phyloP scores from a whole-genome alignment of 1,284 basidiomycete genomes.

The Trichosporon sp. region DNA sequence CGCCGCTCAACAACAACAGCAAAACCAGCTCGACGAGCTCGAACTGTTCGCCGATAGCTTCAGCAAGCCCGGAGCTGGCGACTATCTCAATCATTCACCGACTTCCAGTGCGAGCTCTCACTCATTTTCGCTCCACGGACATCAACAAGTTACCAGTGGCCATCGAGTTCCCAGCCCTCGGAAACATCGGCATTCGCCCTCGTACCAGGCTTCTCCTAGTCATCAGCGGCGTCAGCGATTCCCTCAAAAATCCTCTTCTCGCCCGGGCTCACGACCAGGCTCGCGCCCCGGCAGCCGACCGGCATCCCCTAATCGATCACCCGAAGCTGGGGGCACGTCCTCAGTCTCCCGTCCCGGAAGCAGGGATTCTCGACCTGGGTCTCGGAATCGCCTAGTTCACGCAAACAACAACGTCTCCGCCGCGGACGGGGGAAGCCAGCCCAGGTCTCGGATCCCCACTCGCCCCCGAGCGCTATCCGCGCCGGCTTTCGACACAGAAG shows the following conservation, averaged over 20 bases:
- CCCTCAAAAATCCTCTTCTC: neutral
- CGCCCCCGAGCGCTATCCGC: neutral
- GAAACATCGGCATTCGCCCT: neutral
- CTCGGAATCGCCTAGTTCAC: neutral
- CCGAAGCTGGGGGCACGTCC: neutral
- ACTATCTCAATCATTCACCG: neutral
- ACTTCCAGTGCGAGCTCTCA: neutral
- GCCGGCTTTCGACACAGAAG: neutral
- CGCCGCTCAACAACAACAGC: neutral
- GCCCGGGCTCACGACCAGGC: neutral
- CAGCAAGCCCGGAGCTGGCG: neutral
- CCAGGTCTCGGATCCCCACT: neutral
- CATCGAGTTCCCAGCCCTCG: neutral
- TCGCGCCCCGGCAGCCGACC: conserved; percentile 1
- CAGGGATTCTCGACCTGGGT: neutral
- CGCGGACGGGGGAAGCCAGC: neutral
- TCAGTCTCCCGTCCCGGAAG: neutral
- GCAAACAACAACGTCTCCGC: neutral
- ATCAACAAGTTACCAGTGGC: neutral
- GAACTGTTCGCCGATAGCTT: neutral
- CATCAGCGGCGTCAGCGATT: neutral
- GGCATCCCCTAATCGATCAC: neutral
- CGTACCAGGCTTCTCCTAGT: neutral
- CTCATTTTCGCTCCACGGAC: neutral
- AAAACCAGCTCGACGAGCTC: neutral